Evolutionary conservation across 2,329 filamentous ascomycete genomes (phyloP).

Genomic region (Fusarium sororula): DNA sequence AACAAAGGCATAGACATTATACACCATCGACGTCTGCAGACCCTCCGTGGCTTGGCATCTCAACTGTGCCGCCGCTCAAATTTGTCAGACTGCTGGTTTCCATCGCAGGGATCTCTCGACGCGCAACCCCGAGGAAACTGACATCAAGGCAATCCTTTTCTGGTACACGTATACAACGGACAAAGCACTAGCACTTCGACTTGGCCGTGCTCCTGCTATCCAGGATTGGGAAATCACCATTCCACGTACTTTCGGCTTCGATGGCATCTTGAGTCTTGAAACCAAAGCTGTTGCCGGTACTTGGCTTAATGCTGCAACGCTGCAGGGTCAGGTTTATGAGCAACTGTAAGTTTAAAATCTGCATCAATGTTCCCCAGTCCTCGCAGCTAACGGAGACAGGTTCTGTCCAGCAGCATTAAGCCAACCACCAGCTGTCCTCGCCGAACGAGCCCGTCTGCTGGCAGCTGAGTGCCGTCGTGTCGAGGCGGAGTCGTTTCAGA

Average conservation of each 20-base stretch:
- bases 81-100: slow-evolving; percentile 71
- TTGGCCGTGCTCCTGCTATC: slow-evolving; percentile 67
- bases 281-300: slow-evolving; percentile 54
- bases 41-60: slow-evolving; percentile 73
- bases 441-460: slow-evolving; percentile 51
- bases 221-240: slow-evolving; percentile 69
- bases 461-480: slow-evolving; percentile 51
- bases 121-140: slow-evolving; percentile 46
- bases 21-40: slow-evolving; percentile 69
- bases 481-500: slow-evolving; percentile 49
- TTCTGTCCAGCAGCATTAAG: slow-evolving; percentile 62
- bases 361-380: neutral
- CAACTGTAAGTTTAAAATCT: slow-evolving; percentile 46
- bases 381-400: slow-evolving; percentile 35
- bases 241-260: slow-evolving; percentile 53
- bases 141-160: slow-evolving; percentile 55
- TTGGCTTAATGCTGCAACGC: slow-evolving; percentile 64
- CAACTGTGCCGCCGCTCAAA: slow-evolving; percentile 64
- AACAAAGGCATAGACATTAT: slow-evolving; percentile 57
- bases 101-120: slow-evolving; percentile 54
- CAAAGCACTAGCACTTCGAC: slow-evolving; percentile 64
- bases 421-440: slow-evolving; percentile 51
- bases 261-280: slow-evolving; percentile 49
- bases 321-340: slow-evolving; percentile 69
- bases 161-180: slow-evolving; percentile 66